Evolutionary conservation across 1,139 yeast genomes (phyloP).

Genomic region (Candida sanyaensis): DNA sequence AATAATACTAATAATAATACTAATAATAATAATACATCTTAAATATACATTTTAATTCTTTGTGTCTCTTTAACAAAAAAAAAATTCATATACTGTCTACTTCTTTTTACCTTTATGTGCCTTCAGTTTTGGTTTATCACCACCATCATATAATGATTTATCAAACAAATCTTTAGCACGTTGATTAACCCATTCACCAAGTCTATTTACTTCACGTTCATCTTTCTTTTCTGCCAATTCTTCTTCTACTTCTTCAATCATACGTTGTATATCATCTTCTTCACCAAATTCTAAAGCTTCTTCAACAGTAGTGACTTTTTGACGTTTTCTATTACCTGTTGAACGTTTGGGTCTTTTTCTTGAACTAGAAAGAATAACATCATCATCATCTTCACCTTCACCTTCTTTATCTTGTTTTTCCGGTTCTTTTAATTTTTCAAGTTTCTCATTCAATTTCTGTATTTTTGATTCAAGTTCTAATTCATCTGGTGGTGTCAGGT

Average conservation of each 20-base stretch:
- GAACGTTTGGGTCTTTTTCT: slow-evolving; percentile 26
- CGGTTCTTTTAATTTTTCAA: slow-evolving; percentile 4
- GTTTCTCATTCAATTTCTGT: slow-evolving; percentile 22
- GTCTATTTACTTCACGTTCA: slow-evolving; percentile 46
- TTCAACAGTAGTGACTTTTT: slow-evolving; percentile 23
- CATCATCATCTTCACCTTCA: slow-evolving; percentile 18
- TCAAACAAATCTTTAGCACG: slow-evolving; percentile 54
- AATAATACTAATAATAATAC: too few relatives aligned
- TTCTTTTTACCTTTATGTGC: slow-evolving; percentile 23
- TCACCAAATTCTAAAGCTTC: slow-evolving; percentile 33
- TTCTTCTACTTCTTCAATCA: slow-evolving; percentile 26
- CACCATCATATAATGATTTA: slow-evolving; percentile 61
- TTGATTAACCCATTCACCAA: slow-evolving; percentile 63
- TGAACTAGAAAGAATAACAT: slow-evolving; percentile 27
- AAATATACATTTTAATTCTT: neutral
- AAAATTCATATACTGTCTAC: neutral
- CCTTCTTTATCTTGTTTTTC: slow-evolving; percentile 9
- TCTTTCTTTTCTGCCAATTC: slow-evolving; percentile 31
- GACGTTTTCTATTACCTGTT: slow-evolving; percentile 22
- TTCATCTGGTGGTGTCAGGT: slow-evolving; percentile 41
- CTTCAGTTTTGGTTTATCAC: slow-evolving; percentile 32
- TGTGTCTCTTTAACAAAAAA: too few relatives aligned
- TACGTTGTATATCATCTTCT: slow-evolving; percentile 29
- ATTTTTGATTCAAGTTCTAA: slow-evolving; percentile 38
- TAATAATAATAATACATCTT: slow-evolving; percentile 3